Evolutionary conservation across 306 rosid genomes (phyloP), one percentile per base, ranked within the genome.

Genomic region (Dalbergia cochinchinensis): DNA sequence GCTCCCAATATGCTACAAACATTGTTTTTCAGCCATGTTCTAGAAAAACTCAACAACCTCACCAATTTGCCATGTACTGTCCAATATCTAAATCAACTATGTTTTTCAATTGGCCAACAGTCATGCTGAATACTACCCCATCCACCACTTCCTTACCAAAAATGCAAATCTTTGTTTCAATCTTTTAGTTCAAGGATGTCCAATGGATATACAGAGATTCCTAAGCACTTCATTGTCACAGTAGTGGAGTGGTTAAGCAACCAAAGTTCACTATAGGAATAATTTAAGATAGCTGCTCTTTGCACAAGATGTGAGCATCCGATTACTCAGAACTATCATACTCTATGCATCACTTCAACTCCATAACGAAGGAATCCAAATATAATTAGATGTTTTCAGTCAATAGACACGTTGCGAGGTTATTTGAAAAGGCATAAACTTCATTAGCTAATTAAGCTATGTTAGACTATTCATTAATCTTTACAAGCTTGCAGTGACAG

Each of bases 31-130:
- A 68, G 48, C 48, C 68, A n/a, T 57, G 37, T 31, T 50, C 51
- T 76, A 35, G 57, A 64, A 19, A 47, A 50, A 76, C 14, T 53
- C 22, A 54, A 77, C 59, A 44, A 64, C 47, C 42, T 80, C 65
- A 13, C 26, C 74, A 55, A 74, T 59, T 59, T 47, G 42, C 13
- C 57, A 67, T 48, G 61, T 69, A 39, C 34, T n/a, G 74, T 60
- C 74, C 7, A 15, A 26, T 80, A 57, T 65, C 54, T 65, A 18
- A 37, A 79, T 37, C 66, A 79, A 61, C 35, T 31, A 55, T 8
- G 71, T 34, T 26, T 44, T 72, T 65, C 62, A 60, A 73, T 42
- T 51, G 68, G 34, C 51, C 33, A 81, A 74, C 34, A 58, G 39
- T 74, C 72, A 7, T 68, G 69, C 57, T 55, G 47, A 69, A 64